phyloP scores from a whole-genome alignment of 805 yeast species.

The Debaryomyces tyrocola region DNA sequence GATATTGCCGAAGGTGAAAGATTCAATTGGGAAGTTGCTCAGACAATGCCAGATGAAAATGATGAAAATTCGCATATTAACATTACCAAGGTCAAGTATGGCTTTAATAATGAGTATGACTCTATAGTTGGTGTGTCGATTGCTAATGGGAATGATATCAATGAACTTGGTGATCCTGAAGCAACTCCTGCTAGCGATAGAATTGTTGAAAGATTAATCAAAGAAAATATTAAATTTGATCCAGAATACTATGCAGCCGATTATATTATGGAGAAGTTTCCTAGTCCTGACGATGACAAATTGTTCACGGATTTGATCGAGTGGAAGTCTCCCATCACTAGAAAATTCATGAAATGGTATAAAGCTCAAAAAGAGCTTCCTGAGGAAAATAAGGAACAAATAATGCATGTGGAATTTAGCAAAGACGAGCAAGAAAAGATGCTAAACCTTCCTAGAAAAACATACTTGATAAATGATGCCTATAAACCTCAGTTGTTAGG shows the following conservation, averaged over 20 bases:
- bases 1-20: conserved; percentile 54
- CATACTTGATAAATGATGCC: conserved; percentile 55
- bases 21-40: conserved; percentile 88
- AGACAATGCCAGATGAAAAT: conserved; percentile 39
- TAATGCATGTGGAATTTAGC: conserved; percentile 53
- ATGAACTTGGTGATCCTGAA: conserved; percentile 84
- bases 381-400: conserved; percentile 16
- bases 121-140: conserved; percentile 64
- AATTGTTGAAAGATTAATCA: conserved; percentile 61
- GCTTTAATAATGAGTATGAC: conserved; percentile 72
- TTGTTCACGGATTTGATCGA: conserved; percentile 44
- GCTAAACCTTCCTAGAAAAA: conserved; percentile 64
- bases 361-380: conserved; percentile 32
- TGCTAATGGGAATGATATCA: conserved; percentile 86
- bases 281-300: conserved; percentile 51
- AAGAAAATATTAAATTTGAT: conserved; percentile 76
- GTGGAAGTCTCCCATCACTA: conserved; percentile 53
- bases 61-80: conserved; percentile 13
- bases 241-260: conserved; percentile 89
- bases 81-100: conserved; percentile 53
- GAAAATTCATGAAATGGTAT: conserved; percentile 48
- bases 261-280: conserved; percentile 58
- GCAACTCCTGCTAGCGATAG: conserved; percentile 56
- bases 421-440: conserved; percentile 64
- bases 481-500: conserved; percentile 54